A percentile compares a stretch with the other conserved stretches of the same genome.
Evolutionary conservation across 495 filamentous ascomycete genomes (phyloP).

Genomic region (Penicillium pulvis): DNA sequence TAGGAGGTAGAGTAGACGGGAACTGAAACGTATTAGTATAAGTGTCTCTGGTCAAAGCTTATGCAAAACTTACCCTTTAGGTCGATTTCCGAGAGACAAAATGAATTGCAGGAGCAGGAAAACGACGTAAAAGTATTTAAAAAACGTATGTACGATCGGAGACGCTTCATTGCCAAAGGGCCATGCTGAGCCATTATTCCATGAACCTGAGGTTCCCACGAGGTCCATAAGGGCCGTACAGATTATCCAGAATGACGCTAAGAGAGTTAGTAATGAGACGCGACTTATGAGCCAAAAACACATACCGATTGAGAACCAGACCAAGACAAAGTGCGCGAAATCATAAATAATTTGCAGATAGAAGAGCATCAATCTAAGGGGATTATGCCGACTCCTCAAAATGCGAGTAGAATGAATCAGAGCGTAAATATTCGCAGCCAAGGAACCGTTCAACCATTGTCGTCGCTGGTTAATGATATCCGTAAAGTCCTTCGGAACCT

Average conservation of each 20-base stretch:
- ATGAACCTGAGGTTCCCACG: slow-evolving; percentile 63
- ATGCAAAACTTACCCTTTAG: slow-evolving; percentile 63
- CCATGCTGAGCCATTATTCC: slow-evolving; percentile 39
- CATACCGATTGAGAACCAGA: slow-evolving; percentile 86
- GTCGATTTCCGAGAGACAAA: slow-evolving; percentile 84
- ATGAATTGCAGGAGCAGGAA: slow-evolving; percentile 90
- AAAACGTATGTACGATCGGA: slow-evolving; percentile 78
- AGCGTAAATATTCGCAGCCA: slow-evolving; percentile 86
- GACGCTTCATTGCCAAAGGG: slow-evolving; percentile 79
- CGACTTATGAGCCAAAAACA: slow-evolving; percentile 29
- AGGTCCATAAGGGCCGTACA: slow-evolving; percentile 92
- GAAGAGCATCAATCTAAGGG: slow-evolving; percentile 89
- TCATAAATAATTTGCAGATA: slow-evolving; percentile 91
- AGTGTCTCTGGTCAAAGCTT: not conserved
- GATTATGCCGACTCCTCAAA: slow-evolving; percentile 89
- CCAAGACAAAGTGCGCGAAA: slow-evolving; percentile 75
- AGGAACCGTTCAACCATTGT: slow-evolving; percentile 93
- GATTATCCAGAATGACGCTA: slow-evolving; percentile 83
- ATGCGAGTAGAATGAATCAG: slow-evolving; percentile 93
- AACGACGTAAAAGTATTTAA: slow-evolving; percentile 83
- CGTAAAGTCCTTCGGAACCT: slow-evolving; percentile 84
- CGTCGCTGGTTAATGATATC: slow-evolving; percentile 90
- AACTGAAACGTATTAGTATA: slow-evolving; percentile 48
- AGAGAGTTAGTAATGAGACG: slow-evolving; percentile 26
- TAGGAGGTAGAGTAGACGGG: slow-evolving; percentile 63